A percentile compares a stretch with the other conserved stretches of the same genome.
phyloP scores from a whole-genome alignment of 768 basidiomycete species.

The Polyporus arcularius region DNA sequence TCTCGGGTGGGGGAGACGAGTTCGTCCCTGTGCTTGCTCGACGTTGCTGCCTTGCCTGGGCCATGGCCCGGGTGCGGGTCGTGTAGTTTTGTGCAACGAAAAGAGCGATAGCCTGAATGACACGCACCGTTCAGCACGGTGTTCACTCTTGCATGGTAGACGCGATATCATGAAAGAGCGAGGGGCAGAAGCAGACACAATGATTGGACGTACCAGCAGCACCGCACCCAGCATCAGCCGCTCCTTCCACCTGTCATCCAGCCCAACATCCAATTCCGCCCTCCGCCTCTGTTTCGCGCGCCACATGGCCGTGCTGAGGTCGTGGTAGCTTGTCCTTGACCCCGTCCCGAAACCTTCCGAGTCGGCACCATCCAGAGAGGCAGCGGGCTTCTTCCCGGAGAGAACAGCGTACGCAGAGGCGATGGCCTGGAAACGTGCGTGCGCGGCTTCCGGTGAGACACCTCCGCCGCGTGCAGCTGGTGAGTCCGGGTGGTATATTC shows the following conservation, averaged over 20 bases:
- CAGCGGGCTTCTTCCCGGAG: constrained; percentile 42
- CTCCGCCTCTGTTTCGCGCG: constrained; percentile 36
- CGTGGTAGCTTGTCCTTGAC: constrained; percentile 20
- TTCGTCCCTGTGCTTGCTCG: not conserved
- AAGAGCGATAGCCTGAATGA: constrained; percentile 22
- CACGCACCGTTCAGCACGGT: not conserved
- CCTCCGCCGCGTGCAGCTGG: constrained; percentile 37
- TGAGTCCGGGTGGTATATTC: constrained; percentile 79
- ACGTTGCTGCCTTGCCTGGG: constrained; percentile 6
- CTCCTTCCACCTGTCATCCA: constrained; percentile 72
- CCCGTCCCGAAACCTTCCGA: not conserved
- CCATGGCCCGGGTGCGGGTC: constrained; percentile 24
- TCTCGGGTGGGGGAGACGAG: not conserved
- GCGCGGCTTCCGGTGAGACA: constrained; percentile 49
- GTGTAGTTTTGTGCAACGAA: constrained; percentile 29
- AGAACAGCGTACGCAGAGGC: constrained; percentile 67
- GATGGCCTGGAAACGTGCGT: constrained; percentile 70
- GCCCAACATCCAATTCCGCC: constrained; percentile 47
- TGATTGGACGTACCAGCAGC: constrained; percentile 41
- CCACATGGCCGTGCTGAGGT: constrained; percentile 41
- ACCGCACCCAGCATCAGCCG: constrained; percentile 57
- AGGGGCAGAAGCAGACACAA: not conserved
- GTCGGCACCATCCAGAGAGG: constrained; percentile 25
- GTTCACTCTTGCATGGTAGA: constrained; percentile 2
- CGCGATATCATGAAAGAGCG: not conserved